phyloP scores from a whole-genome alignment of 192 early-diverging fungal genomes.

The Backusella sp. region DNA sequence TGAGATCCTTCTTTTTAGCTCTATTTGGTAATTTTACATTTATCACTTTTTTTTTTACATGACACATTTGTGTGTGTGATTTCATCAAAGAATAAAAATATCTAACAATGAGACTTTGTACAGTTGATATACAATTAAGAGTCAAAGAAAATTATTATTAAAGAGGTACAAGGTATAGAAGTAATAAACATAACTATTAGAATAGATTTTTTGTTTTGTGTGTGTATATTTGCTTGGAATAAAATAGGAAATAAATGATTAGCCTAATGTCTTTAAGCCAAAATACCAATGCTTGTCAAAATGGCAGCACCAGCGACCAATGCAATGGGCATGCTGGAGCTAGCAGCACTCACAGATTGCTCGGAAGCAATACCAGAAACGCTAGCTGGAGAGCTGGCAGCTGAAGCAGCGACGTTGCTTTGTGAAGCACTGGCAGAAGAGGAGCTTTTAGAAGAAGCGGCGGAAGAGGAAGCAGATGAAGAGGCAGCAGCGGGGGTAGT shows the following conservation, averaged over 20 bases:
- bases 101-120: not conserved
- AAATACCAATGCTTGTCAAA: not conserved
- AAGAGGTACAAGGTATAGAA: not conserved
- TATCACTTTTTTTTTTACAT: not conserved
- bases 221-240: slow-evolving; percentile 7
- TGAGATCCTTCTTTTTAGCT: not conserved
- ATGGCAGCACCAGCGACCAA: not conserved
- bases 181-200: not conserved
- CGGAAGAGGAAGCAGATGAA: not conserved
- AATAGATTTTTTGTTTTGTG: not conserved
- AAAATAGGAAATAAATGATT: not conserved
- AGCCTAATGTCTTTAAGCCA: not conserved
- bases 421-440: not conserved
- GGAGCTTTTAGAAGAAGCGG: not conserved
- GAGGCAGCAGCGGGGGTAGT: not conserved
- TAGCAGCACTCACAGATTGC: not conserved
- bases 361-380: not conserved
- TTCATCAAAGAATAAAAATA: not conserved
- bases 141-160: not conserved
- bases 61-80: not conserved
- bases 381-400: not conserved
- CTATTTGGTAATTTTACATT: not conserved
- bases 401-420: not conserved
- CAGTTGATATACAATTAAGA: not conserved
- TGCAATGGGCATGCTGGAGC: not conserved